Base-by-base conservation (phyloP, 352 stramenopile genomes). In the Globisporangium nodosum region DNA sequence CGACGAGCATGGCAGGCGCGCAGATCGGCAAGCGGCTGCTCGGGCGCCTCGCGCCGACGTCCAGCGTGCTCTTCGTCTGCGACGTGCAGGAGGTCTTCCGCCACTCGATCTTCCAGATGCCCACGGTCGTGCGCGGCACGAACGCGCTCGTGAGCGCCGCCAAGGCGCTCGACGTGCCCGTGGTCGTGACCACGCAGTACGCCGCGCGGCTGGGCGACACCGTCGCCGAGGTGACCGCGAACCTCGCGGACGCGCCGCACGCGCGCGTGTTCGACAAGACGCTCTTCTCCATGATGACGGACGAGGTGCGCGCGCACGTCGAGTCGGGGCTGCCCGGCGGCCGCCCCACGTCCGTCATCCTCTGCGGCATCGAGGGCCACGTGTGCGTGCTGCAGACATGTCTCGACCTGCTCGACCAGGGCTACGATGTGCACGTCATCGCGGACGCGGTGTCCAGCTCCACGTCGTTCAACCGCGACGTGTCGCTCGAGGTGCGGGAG, bases 41-140 rank as follows among this genome's bases (percentile, higher is more conserved):
- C 30, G 79, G 81, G 33, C 74, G 74, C 18, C 63, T 94, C 8
- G 63, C 79, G 59, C 80, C 84, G 49, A 52, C 73, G n/a, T 89
- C 84, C 27, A 92, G 74, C 58, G 69, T 90, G 46, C 81, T 99
- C 21, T 94, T 99, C 20, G 76, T 98, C 20, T 99, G 97, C 64
- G 97, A 99, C 63, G 88, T 99, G 31, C 97, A 99, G 78, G 92
- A 98, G 71, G 66, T 88, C n/a, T 99, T 99, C 73, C 90, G 93
- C 52, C 84, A 87, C 40, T 60, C 96, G 21, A 98, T 97, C 59
- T 93, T 91, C 70, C 83, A 98, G 63, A 81, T 96, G 63, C 88
- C 94, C 48, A 97, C 90, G 3, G 87, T 99, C 49, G 78, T 98
- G 52, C 73, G 79, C 49, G 75, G 81, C 58, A 86, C 85, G 49